Evolutionary conservation across 2,329 filamentous ascomycete genomes (phyloP).

Genomic region (Calonectria fujianensis): DNA sequence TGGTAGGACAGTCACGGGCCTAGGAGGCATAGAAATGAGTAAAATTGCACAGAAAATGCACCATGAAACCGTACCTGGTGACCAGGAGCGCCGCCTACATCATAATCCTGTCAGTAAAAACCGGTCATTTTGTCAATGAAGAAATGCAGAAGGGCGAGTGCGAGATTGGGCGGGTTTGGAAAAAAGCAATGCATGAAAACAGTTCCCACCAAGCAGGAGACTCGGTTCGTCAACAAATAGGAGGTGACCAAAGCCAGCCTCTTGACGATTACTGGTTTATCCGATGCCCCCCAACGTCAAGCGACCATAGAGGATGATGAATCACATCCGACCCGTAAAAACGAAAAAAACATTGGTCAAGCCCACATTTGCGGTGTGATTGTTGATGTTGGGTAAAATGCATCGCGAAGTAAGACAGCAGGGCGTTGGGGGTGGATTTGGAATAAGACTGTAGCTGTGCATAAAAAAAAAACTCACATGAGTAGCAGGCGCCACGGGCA

Average conservation of each 20-base stretch:
- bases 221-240: constrained; percentile 26
- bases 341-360: background rate
- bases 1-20: constrained; percentile 91
- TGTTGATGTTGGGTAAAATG: constrained; percentile 2
- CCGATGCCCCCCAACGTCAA: constrained; percentile 1
- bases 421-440: background rate
- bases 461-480: constrained; percentile 63
- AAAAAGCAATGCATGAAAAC: constrained; percentile 11
- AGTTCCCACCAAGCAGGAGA: constrained; percentile 29
- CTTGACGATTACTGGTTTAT: constrained; percentile 30
- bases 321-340: background rate
- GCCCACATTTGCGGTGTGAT: constrained; percentile 28
- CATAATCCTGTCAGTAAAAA: constrained; percentile 50
- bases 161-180: constrained; percentile 4
- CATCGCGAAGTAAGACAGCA: constrained; percentile 8
- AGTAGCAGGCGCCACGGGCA: constrained; percentile 70
- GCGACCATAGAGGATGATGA: background rate
- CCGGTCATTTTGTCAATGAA: constrained; percentile 22
- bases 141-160: constrained; percentile 17
- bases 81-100: constrained; percentile 80
- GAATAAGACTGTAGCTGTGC: background rate
- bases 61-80: constrained; percentile 78
- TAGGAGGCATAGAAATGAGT: constrained; percentile 59
- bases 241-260: constrained; percentile 17
- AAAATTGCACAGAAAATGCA: constrained; percentile 43